Conservation (phyloP, 495 filamentous ascomycete genomes). For the Penicillium chermesinum region DNA sequence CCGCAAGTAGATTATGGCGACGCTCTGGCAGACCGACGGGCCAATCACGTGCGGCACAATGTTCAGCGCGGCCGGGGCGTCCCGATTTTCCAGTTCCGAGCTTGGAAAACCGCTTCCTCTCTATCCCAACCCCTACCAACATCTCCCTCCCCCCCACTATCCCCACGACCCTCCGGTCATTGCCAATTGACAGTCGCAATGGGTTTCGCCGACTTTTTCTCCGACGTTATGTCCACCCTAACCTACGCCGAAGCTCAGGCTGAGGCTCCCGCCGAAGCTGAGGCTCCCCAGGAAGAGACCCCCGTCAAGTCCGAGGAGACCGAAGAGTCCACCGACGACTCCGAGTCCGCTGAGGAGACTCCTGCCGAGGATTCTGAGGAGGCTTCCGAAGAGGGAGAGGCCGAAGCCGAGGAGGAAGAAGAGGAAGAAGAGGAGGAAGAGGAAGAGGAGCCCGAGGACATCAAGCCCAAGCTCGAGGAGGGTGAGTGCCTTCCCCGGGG, state of each 20-base stretch:
- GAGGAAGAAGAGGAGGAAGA: slow-evolving; percentile 82
- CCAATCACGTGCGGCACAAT: slow-evolving; percentile 48
- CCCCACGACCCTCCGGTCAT: slow-evolving; percentile 22
- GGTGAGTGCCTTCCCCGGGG: slow-evolving; percentile 54
- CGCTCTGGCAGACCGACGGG: not conserved
- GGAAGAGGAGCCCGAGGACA: slow-evolving; percentile 83
- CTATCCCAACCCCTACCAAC: slow-evolving; percentile 33
- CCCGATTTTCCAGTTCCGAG: slow-evolving; percentile 42
- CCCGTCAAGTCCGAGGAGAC: slow-evolving; percentile 31
- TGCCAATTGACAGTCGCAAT: slow-evolving; percentile 48
- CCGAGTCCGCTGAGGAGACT: slow-evolving; percentile 32
- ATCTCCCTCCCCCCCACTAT: slow-evolving; percentile 16
- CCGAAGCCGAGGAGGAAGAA: slow-evolving; percentile 43
- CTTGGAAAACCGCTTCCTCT: slow-evolving; percentile 38
- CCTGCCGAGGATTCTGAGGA: slow-evolving; percentile 45
- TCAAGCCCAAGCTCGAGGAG: slow-evolving; percentile 83
- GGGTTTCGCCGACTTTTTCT: slow-evolving; percentile 61
- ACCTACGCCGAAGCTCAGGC: slow-evolving; percentile 55
- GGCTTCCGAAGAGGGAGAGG: slow-evolving; percentile 43
- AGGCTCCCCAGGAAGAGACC: slow-evolving; percentile 45
- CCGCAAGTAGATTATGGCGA: too few species aligned
- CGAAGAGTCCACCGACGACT: slow-evolving; percentile 31
- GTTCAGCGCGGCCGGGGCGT: slow-evolving; percentile 40
- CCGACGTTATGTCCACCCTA: slow-evolving; percentile 54
- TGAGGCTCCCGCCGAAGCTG: slow-evolving; percentile 53